These are phyloP conservation scores for Macrolepiota albuminosa DNA, from an alignment of 768 basidiomycete species.

Conservation along the genomic window DNA sequence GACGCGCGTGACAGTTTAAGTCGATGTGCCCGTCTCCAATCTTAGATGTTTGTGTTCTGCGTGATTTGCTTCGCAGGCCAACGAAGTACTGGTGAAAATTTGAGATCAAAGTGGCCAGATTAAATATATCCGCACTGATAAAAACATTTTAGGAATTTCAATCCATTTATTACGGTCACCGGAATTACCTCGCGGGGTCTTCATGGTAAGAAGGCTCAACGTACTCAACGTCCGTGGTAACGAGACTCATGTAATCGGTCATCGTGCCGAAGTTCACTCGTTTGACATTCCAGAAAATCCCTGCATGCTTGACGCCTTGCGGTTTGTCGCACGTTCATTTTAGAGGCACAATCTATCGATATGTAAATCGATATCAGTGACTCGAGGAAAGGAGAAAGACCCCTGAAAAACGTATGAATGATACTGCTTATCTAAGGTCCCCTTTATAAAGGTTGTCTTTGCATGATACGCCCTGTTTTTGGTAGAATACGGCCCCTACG, in stretches of 20 bases:
- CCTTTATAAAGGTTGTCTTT: conserved; percentile 13
- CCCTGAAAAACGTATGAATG: conserved; percentile 3
- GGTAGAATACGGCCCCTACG: conserved; percentile 16
- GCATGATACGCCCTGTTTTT: conserved; percentile 21
- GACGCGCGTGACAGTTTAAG: neutral
- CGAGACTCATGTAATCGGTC: conserved; percentile 1
- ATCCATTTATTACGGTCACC: neutral
- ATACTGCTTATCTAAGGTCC: conserved; percentile 4
- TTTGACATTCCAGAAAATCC: conserved; percentile 5
- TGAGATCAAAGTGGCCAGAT: neutral
- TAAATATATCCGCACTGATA: neutral
- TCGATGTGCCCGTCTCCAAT: neutral
- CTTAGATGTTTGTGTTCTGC: neutral
- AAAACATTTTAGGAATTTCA: neutral
- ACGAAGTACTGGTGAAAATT: neutral
- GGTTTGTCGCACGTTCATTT: conserved; percentile 8
- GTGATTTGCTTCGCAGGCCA: neutral
- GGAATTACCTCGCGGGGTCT: neutral
- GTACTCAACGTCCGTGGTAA: neutral
- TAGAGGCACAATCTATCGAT: conserved; percentile 13
- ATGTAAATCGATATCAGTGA: conserved; percentile 5
- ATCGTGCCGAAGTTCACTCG: neutral
- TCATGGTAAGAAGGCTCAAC: neutral
- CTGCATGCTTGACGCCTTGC: conserved; percentile 7
- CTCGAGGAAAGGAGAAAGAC: conserved; percentile 1